phyloP scores from a whole-genome alignment of 352 stramenopile genomes.

The Phytophthora pini region DNA sequence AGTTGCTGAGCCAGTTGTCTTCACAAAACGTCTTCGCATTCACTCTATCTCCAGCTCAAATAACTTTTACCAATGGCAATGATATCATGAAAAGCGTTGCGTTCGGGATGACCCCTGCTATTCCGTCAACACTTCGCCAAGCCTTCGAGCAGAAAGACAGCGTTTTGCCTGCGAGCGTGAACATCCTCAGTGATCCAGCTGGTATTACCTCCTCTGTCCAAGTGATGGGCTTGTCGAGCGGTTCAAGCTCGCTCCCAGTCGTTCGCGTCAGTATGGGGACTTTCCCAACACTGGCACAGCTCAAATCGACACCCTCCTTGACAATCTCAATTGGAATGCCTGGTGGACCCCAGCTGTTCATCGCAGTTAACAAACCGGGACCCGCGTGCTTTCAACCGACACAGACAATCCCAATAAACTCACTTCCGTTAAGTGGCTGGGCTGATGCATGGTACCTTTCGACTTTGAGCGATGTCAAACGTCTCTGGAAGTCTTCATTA shows the following conservation, averaged over 20 bases:
- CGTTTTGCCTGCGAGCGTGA: slow-evolving; percentile 23
- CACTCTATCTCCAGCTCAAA: slow-evolving; percentile 25
- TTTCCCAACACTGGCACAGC: slow-evolving; percentile 22
- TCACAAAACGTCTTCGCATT: slow-evolving; percentile 42
- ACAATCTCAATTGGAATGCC: slow-evolving; percentile 36
- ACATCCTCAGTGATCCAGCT: slow-evolving; percentile 32
- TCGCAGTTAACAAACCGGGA: slow-evolving; percentile 41
- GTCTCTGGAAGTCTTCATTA: slow-evolving; percentile 33
- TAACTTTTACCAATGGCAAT: slow-evolving; percentile 11
- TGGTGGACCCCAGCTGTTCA: slow-evolving; percentile 29
- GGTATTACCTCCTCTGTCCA: slow-evolving; percentile 30
- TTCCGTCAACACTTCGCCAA: slow-evolving; percentile 37
- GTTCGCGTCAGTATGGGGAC: slow-evolving; percentile 30
- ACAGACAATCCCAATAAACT: slow-evolving; percentile 22
- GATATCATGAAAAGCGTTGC: slow-evolving; percentile 31
- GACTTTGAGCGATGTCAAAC: slow-evolving; percentile 35
- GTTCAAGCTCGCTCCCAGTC: slow-evolving; percentile 36
- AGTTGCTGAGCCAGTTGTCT: slow-evolving; percentile 22
- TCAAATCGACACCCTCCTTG: slow-evolving; percentile 10
- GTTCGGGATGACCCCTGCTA: slow-evolving; percentile 19
- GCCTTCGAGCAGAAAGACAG: slow-evolving; percentile 38
- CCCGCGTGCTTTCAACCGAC: slow-evolving; percentile 39
- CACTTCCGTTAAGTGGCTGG: slow-evolving; percentile 54
- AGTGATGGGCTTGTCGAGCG: slow-evolving; percentile 31
- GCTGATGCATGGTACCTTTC: slow-evolving; percentile 53